Evolutionary conservation across 1,284 basidiomycete species (phyloP), one percentile per base, ranked within the genome.

Genomic region (Porodaedalea pini): DNA sequence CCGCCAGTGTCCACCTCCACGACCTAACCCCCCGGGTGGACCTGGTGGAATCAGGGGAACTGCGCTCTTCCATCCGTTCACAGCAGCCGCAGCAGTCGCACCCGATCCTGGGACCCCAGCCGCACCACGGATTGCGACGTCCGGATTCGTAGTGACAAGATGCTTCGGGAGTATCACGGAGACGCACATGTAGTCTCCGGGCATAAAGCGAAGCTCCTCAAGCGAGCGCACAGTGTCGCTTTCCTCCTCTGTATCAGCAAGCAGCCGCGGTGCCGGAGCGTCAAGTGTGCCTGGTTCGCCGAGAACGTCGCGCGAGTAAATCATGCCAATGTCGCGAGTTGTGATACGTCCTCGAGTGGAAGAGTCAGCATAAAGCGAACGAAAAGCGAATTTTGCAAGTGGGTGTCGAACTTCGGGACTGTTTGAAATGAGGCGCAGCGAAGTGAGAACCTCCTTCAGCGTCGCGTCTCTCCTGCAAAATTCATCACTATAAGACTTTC

Each of bases 301-400:
- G 2, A 90, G 79, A 62, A 90, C 85, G 70, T 91, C 89, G 61
- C 88, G 83, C 31, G 88, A 86, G 69, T 87, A 87, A 41, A 91
- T 84, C 64, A 79, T 80, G 19, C 89, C 89, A 41, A 91, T 79
- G 44, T 91, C 88, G 71, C 90, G 90, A 66, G 81, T 79, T 0
- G 83, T 71, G 62, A 83, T 86, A 17, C 80, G 79, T 4, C 88
- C 88, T 63, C 85, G 83, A 65, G 80, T 81, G 4, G 78, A 75
- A 7, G 84, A 74, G 68, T 91, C 89, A 1, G 86, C 85, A 63
- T 85, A 91, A 39, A 90, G 79, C 3, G 86, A 82, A 34, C 85
- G 80, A 76, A 91, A 91, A 10, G 83, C 81, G 70, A 86, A 90
- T 21, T 86, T 82, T 0, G 86, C 87, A 40, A 88, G 81, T 1